phyloP scores from a whole-genome alignment of 352 stramenopile species.

The Blastocystis sp. region DNA sequence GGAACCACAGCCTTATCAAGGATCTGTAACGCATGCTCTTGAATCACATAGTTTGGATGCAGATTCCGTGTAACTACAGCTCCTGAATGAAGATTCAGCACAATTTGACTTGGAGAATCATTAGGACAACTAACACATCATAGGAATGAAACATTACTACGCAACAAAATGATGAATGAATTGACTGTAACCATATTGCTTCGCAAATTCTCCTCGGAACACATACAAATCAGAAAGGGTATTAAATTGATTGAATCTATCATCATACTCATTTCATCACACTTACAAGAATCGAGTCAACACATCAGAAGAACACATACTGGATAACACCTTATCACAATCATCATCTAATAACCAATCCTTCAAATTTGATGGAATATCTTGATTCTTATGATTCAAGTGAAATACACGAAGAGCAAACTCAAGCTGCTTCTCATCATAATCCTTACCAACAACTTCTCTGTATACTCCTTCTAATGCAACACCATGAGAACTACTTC shows the following conservation, averaged over 20 bases:
- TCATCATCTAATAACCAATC: neutral
- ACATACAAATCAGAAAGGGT: neutral
- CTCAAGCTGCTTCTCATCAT: slow-evolving; percentile 12
- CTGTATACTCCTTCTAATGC: slow-evolving; percentile 19
- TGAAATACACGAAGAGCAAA: slow-evolving; percentile 12
- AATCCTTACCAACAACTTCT: neutral
- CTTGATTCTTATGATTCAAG: neutral
- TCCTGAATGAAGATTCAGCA: neutral
- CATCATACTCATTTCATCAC: neutral
- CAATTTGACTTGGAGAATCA: neutral
- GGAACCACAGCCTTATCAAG: neutral
- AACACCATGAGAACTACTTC: neutral
- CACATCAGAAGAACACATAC: neutral
- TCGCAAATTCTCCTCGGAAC: slow-evolving; percentile 44
- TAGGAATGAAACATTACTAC: neutral
- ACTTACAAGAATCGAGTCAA: slow-evolving; percentile 16
- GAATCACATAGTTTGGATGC: neutral
- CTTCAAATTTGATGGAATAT: too few species aligned
- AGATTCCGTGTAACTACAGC: neutral
- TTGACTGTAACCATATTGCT: slow-evolving; percentile 15
- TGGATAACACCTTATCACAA: neutral
- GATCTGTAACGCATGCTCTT: neutral
- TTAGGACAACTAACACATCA: neutral
- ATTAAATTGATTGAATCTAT: slow-evolving; percentile 32
- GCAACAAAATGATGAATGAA: slow-evolving; percentile 42